Evolutionary conservation across 2,329 filamentous ascomycete genomes (phyloP), one percentile per base, ranked within the genome.

Genomic region (Ascomycota sp.): DNA sequence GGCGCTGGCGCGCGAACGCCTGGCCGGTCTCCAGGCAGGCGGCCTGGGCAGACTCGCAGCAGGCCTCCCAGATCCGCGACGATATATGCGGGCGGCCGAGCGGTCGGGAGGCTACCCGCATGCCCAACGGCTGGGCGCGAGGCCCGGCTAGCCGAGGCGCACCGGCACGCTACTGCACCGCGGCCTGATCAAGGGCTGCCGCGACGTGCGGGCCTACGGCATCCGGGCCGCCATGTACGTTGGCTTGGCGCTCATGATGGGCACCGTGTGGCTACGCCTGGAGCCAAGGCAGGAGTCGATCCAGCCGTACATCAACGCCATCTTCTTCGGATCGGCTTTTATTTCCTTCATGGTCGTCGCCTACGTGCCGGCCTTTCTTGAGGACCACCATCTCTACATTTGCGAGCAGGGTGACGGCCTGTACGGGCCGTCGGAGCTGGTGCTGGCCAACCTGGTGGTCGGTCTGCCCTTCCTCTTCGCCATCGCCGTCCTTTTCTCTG

Each of bases 301-400:
- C 39, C 75, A 81, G 41, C 71, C 80, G 0, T 77, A 80, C 42
- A 81, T 73, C 48, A 91, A 91, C 47, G 77, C 78, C 28, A 76
- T 91, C 30, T 76, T 77, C 59, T 79, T 77, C 41, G 71, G 75
- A 10, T 69, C 64, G 0, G 75, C 75, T 2, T 81, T 81, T 51
- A 78, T 80, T 70, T 75, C 69, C 24, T 80, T 81, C 53, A 81
- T 81, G 75, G 75, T 75, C 0, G 73, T 91, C 2, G 82, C 81
- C 1, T 91, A 91, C 48, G 77, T 89, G 3, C 82, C 82, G 0
- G 68, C 78, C 0, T 89, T 75, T 48, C 65, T 92, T 25, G 82
- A 92, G 44, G 81, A 91, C 47, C 65, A 33, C 19, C 30, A 34
- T 7, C 33, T 36, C 32, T 40, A 36, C 33, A 34, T 37, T 32